Base-by-base conservation (phyloP, 345 rosid genomes). In the Kernera saxatilis region DNA sequence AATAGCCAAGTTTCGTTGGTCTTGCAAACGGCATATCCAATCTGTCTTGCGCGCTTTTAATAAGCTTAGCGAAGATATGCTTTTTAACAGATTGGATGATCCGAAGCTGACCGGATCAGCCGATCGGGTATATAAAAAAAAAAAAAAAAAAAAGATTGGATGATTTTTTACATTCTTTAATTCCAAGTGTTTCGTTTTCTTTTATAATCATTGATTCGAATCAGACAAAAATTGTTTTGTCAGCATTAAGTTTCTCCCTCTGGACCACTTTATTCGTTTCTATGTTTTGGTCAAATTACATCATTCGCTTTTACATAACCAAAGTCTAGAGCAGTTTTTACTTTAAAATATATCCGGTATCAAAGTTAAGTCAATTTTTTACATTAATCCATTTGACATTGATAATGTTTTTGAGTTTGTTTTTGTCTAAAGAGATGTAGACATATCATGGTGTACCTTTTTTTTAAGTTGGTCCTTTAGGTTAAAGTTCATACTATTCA, bases 161-260 rank as follows among this genome's bases (percentile, higher is more conserved):
- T 66, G 52, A 74, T 74, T 67, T 46, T 37, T 57, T 39, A 40
- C 29, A 22, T 48, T 67, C 13, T 49, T 57, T 59, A 50, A 23
- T 58, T 45, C 18, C 18, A 64, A 17, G 27, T 64, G 18, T 5
- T 56, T 73, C 23, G 23, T 65, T 37, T 17, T 49, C 50, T 54
- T 67, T 74, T 30, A 25, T 17, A 67, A 59, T 74, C 39, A 67
- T 59, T 57, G 53, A 10, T 58, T 8, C 4, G 49, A 8, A 68
- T 6, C 52, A 66, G 67, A 74, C 36, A 66, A 40, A 73, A 8
- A 12, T 23, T 50, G 26, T 48, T 39, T 74, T 67, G 78, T 74
- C 49, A 43, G 35, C 45, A 35, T 59, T 58, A 40, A 45, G 56
- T 29, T 41, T 68, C n/a, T 33, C 44, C 52, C 35, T 44, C 73